A percentile compares a stretch with the other conserved stretches of the same genome.
Evolutionary conservation across 1,284 basidiomycete species (phyloP).

Genomic region (Phlebopus sp.): DNA sequence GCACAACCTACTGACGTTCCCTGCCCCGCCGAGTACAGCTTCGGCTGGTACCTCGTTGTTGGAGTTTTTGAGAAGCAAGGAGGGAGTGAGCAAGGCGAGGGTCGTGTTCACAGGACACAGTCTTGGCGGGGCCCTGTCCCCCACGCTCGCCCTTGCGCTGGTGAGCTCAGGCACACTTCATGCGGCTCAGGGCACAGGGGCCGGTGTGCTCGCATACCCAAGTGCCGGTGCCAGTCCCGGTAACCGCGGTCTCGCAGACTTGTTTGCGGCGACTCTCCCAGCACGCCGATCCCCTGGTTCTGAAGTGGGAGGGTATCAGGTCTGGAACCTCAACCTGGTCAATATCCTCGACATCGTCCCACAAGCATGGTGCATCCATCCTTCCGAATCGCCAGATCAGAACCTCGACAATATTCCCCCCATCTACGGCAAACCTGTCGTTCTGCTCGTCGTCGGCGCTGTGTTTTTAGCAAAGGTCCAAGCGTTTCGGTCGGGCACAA

Average conservation of each 20-base stretch:
- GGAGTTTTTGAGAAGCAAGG: conserved; percentile 7
- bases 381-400: conserved; percentile 1
- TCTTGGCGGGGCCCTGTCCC: conserved; percentile 11
- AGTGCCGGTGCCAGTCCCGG: conserved; percentile 10
- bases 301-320: not conserved
- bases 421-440: conserved; percentile 12
- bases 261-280: conserved; percentile 13
- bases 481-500: not conserved
- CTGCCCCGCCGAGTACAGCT: not conserved
- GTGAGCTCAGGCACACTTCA: not conserved
- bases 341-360: conserved; percentile 15
- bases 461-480: not conserved
- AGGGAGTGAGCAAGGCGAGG: not conserved
- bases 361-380: conserved; percentile 11
- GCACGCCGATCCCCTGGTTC: not conserved
- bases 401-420: conserved; percentile 15
- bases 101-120: conserved; percentile 13
- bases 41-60: conserved; percentile 7
- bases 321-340: conserved; percentile 21
- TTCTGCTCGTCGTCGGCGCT: not conserved
- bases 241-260: conserved; percentile 7
- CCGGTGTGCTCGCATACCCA: conserved; percentile 6
- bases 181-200: not conserved
- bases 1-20: conserved; percentile 8
- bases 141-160: conserved; percentile 12